Conservation (phyloP, 495 filamentous ascomycete species). For the Bathelium albidoporum region DNA sequence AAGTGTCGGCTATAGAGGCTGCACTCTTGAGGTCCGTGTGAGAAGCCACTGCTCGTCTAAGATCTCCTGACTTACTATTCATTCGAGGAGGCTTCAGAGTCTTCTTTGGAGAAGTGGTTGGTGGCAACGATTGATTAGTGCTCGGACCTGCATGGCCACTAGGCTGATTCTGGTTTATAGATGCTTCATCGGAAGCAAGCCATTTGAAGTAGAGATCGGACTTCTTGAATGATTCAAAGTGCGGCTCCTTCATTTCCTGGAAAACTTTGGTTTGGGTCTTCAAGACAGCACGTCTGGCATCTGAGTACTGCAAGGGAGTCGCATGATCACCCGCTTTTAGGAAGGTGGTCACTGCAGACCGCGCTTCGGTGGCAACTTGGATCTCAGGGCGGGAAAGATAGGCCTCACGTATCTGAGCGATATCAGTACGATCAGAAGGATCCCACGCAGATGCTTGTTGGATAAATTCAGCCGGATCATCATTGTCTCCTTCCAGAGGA, state of each 20-base stretch:
- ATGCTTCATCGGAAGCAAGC: conserved; percentile 73
- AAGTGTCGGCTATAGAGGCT: conserved; percentile 26
- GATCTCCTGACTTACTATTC: conserved; percentile 30
- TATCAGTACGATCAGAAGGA: conserved; percentile 72
- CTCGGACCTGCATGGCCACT: neutral
- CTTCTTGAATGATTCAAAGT: conserved; percentile 78
- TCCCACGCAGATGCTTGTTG: conserved; percentile 65
- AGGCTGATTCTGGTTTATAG: conserved; percentile 13
- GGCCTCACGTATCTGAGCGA: conserved; percentile 79
- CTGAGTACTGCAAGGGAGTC: conserved; percentile 68
- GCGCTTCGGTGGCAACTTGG: conserved; percentile 58
- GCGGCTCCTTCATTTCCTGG: conserved; percentile 65
- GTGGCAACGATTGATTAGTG: neutral
- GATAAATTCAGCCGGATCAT: conserved; percentile 53
- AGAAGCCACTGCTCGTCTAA: conserved; percentile 49
- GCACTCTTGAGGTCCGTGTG: conserved; percentile 43
- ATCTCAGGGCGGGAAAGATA: conserved; percentile 78
- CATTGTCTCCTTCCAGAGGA: conserved; percentile 79
- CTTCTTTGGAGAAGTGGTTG: conserved; percentile 15
- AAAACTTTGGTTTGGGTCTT: conserved; percentile 72
- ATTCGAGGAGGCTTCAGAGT: conserved; percentile 7
- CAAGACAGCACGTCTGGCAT: conserved; percentile 71
- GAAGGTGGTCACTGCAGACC: conserved; percentile 61
- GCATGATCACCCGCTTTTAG: conserved; percentile 65
- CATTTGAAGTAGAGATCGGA: conserved; percentile 95